Evolutionary conservation across 257 asterid species (phyloP), one percentile per base, ranked within the genome.

Genomic region (Fraxinus americana): DNA sequence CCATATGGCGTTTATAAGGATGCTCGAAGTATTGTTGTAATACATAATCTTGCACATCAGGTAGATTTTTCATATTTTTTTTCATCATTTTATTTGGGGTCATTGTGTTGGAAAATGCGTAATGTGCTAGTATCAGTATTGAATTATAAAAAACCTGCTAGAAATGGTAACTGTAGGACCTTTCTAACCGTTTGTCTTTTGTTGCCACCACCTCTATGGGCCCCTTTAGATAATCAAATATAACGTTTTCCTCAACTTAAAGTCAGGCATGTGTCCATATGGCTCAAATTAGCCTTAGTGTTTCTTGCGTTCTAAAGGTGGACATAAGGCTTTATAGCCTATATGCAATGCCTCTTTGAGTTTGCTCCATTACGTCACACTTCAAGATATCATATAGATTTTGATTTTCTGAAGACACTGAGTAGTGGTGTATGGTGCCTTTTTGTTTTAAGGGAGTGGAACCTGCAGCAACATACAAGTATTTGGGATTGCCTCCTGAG

Each of bases 31-130:
- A 81, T 92, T 79, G 77, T 89, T 34, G 90, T 90, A 59, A 93
- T 96, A 83, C 99, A 96, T 86, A 93, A 96, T 84, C 89, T 96
- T 78, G 97, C 99, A 80, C 99, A 96, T 86, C 99, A 96, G 91
- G 99, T 96, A 50, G 81, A 73, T 72, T 68, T 66, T 27, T 77
- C 75, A 67, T 69, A 30, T 21, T 38, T 72, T 34, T 52, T 79
- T 38, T 38, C 43, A 5, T 41, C 29, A 36, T 27, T 39, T 57
- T 17, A 68, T 32, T 39, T 25, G 19, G 21, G 67, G 68, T 68
- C 65, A 27, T 59, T 34, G 43, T 50, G 43, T 25, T 71, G 59
- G 29, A 8, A 32, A 50, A 77, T 34, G 72, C 19, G 45, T 41
- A 69, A n/a, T 23, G 13, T 3, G 30, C 69, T 63, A 27, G 43